Base-by-base conservation (phyloP, 176 grass and related monocot genomes). In the Melocanna baccifera region DNA sequence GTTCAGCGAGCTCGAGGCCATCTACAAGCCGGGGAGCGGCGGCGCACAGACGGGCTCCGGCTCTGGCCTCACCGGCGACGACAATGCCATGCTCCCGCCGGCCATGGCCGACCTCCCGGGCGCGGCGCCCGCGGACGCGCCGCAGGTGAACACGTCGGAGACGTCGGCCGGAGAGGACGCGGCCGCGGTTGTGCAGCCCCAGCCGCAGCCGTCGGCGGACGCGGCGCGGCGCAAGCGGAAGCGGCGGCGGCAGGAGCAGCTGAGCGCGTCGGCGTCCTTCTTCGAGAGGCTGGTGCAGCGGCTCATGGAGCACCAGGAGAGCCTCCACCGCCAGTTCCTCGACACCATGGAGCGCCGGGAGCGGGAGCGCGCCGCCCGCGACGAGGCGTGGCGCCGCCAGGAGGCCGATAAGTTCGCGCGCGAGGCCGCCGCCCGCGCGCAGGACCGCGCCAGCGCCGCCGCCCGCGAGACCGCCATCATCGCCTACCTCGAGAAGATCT, bases 221-320 rank as follows among this genome's bases (percentile, higher is more conserved):
- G 87, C 67, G 45, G 86, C 62, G 69, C 86, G 77, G 50, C 83
- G 87, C 28, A 91, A 90, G 82, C 86, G 91, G 48, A 94, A 94
- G 87, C 86, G 91, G 1, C 89, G 87, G 79, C 89, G 88, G 25
- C 92, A 93, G 89, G 67, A 91, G 79, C 93, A 91, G 76, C 81
- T 98, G 65, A 92, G 86, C 73, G 89, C 93, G 56, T 74, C 94
- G n/a, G 84, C 93, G 2, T 85, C 91, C 69, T 99, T 99, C 82
- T 99, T 99, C 74, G 93, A 99, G 73, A 88, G 70, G 14, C 85
- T 99, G 50, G 91, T 96, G 81, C 78, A 88, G 91, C 93, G 89
- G 39, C 86, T 99, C 39, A 95, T 99, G 77, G 96, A 99, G 81
- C 96, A 94, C 84, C 96, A 99, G 87, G 96, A 99, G 91, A 83